A percentile compares a stretch with the other conserved stretches of the same genome.
Evolutionary conservation across 2,329 filamentous ascomycete species (phyloP).

Genomic region (Coniochaeta sp.): DNA sequence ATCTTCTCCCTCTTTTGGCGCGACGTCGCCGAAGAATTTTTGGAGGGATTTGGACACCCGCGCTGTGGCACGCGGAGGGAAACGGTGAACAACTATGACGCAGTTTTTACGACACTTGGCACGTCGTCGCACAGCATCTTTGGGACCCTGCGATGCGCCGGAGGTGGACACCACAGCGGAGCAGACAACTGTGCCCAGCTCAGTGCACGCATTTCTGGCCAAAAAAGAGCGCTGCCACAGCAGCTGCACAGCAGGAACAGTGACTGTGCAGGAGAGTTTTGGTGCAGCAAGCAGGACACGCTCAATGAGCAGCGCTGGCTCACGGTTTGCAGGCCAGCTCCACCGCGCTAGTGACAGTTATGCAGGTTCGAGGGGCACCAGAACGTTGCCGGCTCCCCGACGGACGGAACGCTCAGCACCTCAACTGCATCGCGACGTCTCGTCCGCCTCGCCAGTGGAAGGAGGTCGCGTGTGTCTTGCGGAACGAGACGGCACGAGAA

Average conservation of each 20-base stretch:
- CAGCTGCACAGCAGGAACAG: too few species aligned
- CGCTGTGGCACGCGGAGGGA: background rate
- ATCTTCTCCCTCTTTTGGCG: background rate
- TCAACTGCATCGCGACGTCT: background rate
- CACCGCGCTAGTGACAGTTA: background rate
- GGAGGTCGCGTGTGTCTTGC: background rate
- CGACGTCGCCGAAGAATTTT: too few species aligned
- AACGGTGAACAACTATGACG: background rate
- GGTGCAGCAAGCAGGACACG: too few species aligned
- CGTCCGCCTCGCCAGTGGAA: background rate
- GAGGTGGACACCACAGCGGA: background rate
- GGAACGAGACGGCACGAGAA: too few species aligned
- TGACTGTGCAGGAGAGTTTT: too few species aligned
- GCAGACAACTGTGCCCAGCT: background rate
- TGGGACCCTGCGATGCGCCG: background rate
- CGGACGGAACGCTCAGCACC: background rate
- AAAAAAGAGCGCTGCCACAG: too few species aligned
- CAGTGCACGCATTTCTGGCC: background rate
- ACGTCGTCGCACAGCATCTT: background rate
- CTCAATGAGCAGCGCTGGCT: too few species aligned
- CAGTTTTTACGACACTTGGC: background rate
- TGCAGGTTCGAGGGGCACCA: background rate
- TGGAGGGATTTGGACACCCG: background rate
- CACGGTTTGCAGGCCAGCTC: background rate
- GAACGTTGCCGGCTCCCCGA: slow-evolving; percentile 2